Conservation (phyloP, 495 filamentous ascomycete genomes). For the Lasiosphaeriaceae sp. region DNA sequence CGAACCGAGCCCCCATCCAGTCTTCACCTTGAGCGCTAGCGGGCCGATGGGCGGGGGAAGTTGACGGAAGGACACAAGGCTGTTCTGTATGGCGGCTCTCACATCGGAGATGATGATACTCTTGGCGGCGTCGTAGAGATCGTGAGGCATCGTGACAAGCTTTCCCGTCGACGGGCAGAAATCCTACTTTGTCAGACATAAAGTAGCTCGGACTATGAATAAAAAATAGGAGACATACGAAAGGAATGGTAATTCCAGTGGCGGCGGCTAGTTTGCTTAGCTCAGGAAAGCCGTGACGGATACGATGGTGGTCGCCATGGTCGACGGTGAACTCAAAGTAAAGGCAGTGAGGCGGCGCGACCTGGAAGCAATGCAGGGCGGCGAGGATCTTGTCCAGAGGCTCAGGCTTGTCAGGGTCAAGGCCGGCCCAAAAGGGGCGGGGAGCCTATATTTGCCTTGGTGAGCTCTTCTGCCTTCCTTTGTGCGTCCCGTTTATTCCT, state of each 20-base stretch:
- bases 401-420: conserved; percentile 10
- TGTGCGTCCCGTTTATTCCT: too few species aligned
- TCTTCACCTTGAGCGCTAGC: neutral
- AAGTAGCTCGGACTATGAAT: neutral
- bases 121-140: too few species aligned
- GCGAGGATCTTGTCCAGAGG: conserved; percentile 9
- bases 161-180: conserved; percentile 7
- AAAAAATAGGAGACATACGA: neutral
- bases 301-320: conserved; percentile 3
- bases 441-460: conserved; percentile 2
- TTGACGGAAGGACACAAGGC: neutral
- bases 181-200: neutral
- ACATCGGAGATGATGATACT: neutral
- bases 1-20: neutral
- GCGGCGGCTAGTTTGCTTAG: neutral
- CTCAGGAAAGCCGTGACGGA: conserved; percentile 7
- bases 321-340: conserved; percentile 4
- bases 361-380: conserved; percentile 8
- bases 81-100: neutral
- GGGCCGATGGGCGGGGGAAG: conserved; percentile 3
- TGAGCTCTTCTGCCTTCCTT: too few species aligned
- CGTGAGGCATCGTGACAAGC: neutral
- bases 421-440: conserved; percentile 8
- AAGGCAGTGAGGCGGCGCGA: neutral
- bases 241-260: neutral